Conservation (phyloP, 176 grass and related monocot species). For the Melocanna baccifera region DNA sequence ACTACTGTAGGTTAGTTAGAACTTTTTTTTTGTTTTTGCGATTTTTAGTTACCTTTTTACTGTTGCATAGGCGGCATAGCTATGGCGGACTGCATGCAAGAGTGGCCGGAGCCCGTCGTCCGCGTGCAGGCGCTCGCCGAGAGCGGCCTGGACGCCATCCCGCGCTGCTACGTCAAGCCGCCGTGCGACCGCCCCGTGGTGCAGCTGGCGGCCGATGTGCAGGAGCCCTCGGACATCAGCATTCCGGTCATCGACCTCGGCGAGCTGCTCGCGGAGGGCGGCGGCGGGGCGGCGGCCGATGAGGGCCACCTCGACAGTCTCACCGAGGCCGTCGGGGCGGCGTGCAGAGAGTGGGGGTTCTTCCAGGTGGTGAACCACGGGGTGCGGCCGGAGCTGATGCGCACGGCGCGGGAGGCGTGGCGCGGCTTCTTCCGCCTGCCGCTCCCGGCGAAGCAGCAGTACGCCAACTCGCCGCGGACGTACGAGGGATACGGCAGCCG, state of each 20-base stretch:
- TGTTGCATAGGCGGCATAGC: conserved; percentile 10
- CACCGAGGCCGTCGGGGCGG: conserved; percentile 45
- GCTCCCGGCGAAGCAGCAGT: conserved; percentile 50
- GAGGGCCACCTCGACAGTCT: neutral
- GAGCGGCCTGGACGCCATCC: conserved; percentile 58
- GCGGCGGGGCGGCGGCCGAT: neutral
- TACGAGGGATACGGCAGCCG: conserved; percentile 94
- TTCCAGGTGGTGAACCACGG: conserved; percentile 91
- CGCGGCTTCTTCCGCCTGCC: conserved; percentile 64
- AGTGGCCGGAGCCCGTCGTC: conserved; percentile 77
- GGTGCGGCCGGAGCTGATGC: conserved; percentile 57
- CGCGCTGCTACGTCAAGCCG: conserved; percentile 66
- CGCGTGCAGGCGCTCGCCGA: conserved; percentile 77
- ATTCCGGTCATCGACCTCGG: conserved; percentile 76
- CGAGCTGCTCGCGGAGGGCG: conserved; percentile 15
- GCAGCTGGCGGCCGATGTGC: neutral
- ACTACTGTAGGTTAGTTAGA: neutral
- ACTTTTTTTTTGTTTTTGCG: neutral
- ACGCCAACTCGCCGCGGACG: conserved; percentile 74
- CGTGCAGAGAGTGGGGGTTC: conserved; percentile 81
- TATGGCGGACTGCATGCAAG: conserved; percentile 50
- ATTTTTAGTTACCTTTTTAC: neutral
- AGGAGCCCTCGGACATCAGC: neutral
- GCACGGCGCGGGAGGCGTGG: conserved; percentile 53
- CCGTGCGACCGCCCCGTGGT: conserved; percentile 49